Percentiles rank a stretch among this genome's conserved stretches.
Conservation (phyloP, 352 stramenopile genomes). For the Pythium phragmitis region DNA sequence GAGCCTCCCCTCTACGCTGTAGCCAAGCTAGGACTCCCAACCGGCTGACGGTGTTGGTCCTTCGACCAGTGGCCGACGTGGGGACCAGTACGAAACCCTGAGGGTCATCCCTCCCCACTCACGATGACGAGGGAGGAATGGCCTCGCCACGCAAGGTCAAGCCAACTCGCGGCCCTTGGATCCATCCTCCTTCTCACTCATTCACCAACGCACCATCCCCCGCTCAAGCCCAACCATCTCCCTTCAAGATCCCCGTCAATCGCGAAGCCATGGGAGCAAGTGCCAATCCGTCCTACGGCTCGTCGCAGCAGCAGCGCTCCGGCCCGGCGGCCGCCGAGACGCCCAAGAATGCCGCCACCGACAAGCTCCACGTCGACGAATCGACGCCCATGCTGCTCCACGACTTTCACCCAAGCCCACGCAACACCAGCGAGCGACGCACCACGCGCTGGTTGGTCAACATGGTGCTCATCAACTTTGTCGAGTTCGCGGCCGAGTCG, state of each 20-base stretch:
- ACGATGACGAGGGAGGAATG: too few species aligned
- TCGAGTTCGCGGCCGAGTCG: constrained; percentile 76
- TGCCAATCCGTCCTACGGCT: constrained; percentile 1
- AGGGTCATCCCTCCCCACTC: neutral
- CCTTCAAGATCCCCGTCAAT: neutral
- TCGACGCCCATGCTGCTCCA: constrained; percentile 1
- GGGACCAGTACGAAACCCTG: neutral
- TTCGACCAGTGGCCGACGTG: too few species aligned
- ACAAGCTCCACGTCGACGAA: neutral
- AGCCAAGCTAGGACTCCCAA: too few species aligned
- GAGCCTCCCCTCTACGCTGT: neutral
- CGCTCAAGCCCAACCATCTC: neutral
- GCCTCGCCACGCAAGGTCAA: too few species aligned
- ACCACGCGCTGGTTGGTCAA: constrained; percentile 57
- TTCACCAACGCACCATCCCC: constrained; percentile 2
- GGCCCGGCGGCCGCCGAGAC: neutral
- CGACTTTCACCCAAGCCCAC: constrained; percentile 5
- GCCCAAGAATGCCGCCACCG: neutral
- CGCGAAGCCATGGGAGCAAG: neutral
- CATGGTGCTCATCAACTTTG: constrained; percentile 81
- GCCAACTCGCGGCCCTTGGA: neutral
- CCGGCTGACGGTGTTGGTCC: too few species aligned
- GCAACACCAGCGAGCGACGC: neutral
- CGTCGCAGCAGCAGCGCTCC: neutral
- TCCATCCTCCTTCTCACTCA: constrained; percentile 7